A percentile compares a stretch with the other conserved stretches of the same genome.
These are phyloP conservation scores for Kondoa subrosea DNA, from an alignment of 768 basidiomycete genomes.

Conservation along the genomic window DNA sequence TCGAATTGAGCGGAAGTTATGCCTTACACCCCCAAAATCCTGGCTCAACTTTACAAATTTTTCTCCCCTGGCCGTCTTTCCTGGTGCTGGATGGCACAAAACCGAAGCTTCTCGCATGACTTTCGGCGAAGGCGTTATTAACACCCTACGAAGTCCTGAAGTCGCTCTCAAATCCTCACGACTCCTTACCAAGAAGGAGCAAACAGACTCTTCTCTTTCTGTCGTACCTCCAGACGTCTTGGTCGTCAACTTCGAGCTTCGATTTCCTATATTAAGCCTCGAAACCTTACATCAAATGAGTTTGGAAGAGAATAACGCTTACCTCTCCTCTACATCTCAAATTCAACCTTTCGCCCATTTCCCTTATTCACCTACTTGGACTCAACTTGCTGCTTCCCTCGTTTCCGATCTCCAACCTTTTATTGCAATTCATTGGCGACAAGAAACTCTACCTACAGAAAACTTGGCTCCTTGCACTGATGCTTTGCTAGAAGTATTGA, in stretches of 20 bases:
- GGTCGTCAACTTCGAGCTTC: constrained; percentile 43
- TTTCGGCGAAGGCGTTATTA: constrained; percentile 27
- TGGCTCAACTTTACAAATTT: constrained; percentile 25
- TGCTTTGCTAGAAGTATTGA: constrained; percentile 39
- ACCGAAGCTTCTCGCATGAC: constrained; percentile 13
- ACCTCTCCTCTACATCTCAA: not conserved
- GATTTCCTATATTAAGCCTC: constrained; percentile 37
- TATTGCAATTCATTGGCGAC: constrained; percentile 44
- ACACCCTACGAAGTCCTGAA: constrained; percentile 23
- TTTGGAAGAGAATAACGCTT: not conserved
- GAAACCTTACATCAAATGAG: constrained; percentile 11
- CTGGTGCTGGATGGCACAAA: constrained; percentile 25
- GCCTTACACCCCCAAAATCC: constrained; percentile 23
- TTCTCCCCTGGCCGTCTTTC: constrained; percentile 25
- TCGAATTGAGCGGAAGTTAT: constrained; percentile 27
- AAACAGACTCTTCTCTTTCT: not conserved
- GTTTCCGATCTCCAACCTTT: constrained; percentile 34
- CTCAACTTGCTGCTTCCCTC: constrained; percentile 36
- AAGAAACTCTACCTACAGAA: constrained; percentile 39
- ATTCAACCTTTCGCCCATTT: constrained; percentile 27
- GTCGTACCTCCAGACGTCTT: constrained; percentile 36
- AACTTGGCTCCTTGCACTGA: constrained; percentile 40
- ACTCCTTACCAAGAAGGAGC: constrained; percentile 1
- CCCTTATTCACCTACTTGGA: constrained; percentile 38
- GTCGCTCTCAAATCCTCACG: constrained; percentile 20